Conservation (phyloP, 2,329 filamentous ascomycete species). For the Byssoonygena ceratinophila region DNA sequence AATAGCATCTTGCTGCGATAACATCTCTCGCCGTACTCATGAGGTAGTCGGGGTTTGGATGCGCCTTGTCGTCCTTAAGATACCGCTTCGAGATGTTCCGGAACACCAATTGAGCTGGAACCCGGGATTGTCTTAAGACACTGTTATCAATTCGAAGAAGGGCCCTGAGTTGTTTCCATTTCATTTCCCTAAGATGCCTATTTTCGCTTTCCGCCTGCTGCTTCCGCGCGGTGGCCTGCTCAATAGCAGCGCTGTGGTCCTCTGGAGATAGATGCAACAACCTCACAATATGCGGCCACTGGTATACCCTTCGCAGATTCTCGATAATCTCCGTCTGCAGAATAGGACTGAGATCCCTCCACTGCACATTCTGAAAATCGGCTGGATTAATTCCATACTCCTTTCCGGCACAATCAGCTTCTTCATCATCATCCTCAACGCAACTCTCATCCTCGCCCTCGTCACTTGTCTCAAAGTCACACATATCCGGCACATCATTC, state of each 20-base stretch:
- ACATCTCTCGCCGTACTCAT: conserved; percentile 26
- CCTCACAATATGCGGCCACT: conserved; percentile 19
- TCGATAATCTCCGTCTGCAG: conserved; percentile 30
- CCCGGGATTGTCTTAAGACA: conserved; percentile 17
- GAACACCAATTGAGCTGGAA: conserved; percentile 25
- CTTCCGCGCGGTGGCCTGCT: conserved; percentile 18
- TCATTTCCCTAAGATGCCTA: conserved; percentile 25
- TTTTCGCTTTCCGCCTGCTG: conserved; percentile 26
- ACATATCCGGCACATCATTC: conserved; percentile 1
- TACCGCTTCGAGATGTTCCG: conserved; percentile 20
- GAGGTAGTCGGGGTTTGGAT: conserved; percentile 20
- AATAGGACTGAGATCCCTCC: conserved; percentile 26
- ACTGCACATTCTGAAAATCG: conserved; percentile 19
- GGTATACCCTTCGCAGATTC: conserved; percentile 23
- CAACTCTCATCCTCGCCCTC: conserved; percentile 6
- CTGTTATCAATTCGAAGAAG: conserved; percentile 29
- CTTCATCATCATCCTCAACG: not conserved
- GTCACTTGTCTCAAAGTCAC: conserved; percentile 13
- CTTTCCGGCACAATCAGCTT: not conserved
- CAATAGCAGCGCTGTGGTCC: conserved; percentile 19
- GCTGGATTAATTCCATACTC: conserved; percentile 12
- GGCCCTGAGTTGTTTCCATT: conserved; percentile 25
- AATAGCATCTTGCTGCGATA: conserved; percentile 24
- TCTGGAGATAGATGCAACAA: conserved; percentile 22
- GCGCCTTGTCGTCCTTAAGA: conserved; percentile 13